phyloP scores from a whole-genome alignment of 805 yeast species.

The Saturnispora dispora region DNA sequence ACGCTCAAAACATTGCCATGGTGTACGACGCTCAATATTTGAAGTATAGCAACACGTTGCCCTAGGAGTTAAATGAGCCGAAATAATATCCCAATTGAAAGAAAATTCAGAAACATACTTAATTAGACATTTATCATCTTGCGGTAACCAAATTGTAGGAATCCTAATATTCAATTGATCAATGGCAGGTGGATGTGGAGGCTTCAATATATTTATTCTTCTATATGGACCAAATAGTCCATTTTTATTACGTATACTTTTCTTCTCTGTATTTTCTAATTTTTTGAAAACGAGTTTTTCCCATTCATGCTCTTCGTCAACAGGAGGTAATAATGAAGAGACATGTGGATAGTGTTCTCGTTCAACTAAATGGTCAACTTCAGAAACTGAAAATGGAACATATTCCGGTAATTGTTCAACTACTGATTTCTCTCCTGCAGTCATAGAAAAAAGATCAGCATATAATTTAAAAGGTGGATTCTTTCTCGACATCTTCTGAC shows the following conservation, averaged over 20 bases:
- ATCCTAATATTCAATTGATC: conserved; percentile 73
- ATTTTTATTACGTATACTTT: conserved; percentile 36
- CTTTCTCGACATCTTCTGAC: neutral
- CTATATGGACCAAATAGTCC: conserved; percentile 52
- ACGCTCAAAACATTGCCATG: conserved; percentile 98
- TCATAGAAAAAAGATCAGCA: conserved; percentile 34
- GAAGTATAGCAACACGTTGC: conserved; percentile 68
- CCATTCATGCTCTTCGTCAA: conserved; percentile 55
- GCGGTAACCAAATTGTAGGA: conserved; percentile 95
- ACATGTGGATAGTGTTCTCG: conserved; percentile 38
- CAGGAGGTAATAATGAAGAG: conserved; percentile 55
- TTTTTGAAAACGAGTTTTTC: conserved; percentile 47
- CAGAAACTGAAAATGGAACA: conserved; percentile 36
- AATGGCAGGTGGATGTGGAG: conserved; percentile 86
- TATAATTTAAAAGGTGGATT: conserved; percentile 37
- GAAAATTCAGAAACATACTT: conserved; percentile 77
- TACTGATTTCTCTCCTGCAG: conserved; percentile 39
- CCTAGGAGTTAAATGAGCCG: conserved; percentile 64
- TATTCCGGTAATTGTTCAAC: conserved; percentile 39
- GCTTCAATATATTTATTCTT: conserved; percentile 57
- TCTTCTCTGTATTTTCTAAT: conserved; percentile 32
- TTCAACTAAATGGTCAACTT: conserved; percentile 24
- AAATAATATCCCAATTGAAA: conserved; percentile 88
- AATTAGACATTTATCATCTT: conserved; percentile 75
- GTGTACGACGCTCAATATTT: conserved; percentile 88